phyloP scores from a whole-genome alignment of 2,329 filamentous ascomycete genomes.

The Aureobasidium melanogenum region DNA sequence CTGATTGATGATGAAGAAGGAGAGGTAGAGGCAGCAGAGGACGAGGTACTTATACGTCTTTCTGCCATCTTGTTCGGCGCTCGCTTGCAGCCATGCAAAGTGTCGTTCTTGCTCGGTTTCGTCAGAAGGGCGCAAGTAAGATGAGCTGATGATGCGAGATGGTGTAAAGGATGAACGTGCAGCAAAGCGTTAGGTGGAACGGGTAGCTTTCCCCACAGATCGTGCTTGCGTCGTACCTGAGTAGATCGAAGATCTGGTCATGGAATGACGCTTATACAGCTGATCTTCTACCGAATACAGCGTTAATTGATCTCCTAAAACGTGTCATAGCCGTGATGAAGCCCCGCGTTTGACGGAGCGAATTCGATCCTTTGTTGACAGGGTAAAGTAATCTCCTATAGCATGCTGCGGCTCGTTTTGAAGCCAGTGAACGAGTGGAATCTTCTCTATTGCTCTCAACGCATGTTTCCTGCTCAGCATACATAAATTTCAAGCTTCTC shows the following conservation, averaged over 20 bases:
- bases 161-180: background rate
- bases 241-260: background rate
- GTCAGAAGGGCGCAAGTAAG: background rate
- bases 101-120: background rate
- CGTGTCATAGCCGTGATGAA: background rate
- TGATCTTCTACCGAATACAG: background rate
- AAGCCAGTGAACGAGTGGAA: background rate
- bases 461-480: background rate
- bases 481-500: no score
- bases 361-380: background rate
- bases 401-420: background rate
- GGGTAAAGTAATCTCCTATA: background rate
- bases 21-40: constrained; percentile 2
- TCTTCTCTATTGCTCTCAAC: background rate
- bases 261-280: constrained; percentile 6
- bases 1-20: background rate
- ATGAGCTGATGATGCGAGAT: constrained; percentile 2
- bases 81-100: background rate
- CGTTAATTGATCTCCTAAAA: background rate
- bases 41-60: constrained; percentile 8
- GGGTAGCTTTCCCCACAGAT: constrained; percentile 1
- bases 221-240: constrained; percentile 3
- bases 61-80: background rate
- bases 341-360: background rate
- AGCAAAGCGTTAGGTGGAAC: background rate